phyloP scores from a whole-genome alignment of 1,284 basidiomycete genomes.

The Apiotrichum brassicae region DNA sequence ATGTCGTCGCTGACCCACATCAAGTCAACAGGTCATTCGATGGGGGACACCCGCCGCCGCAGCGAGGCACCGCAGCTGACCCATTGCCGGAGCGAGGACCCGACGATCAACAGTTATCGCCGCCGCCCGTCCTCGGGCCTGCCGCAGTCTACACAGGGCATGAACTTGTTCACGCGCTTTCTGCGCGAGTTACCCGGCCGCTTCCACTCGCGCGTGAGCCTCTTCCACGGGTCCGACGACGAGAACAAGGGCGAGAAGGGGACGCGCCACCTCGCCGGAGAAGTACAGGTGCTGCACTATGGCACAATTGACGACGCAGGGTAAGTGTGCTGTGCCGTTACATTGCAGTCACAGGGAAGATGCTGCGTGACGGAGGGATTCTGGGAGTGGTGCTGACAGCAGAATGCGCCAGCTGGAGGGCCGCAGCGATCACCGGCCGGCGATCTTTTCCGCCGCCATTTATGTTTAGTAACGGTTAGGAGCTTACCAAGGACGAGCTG shows the following conservation, averaged over 20 bases:
- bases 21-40: neutral
- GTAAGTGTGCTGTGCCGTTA: constrained; percentile 9
- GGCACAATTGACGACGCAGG: constrained; percentile 46
- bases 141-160: neutral
- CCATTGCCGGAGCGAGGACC: too few relatives aligned
- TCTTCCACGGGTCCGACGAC: constrained; percentile 9
- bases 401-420: constrained; percentile 45
- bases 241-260: neutral
- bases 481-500: too few relatives aligned
- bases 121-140: neutral
- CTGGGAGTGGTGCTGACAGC: neutral
- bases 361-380: too few relatives aligned
- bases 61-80: neutral
- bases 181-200: constrained; percentile 32
- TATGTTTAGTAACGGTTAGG: too few relatives aligned
- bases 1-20: neutral
- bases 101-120: too few relatives aligned
- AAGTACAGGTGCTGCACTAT: constrained; percentile 46
- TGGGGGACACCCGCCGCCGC: neutral
- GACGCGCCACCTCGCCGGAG: constrained; percentile 32
- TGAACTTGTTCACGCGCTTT: constrained; percentile 25
- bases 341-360: too few relatives aligned
- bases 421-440: constrained; percentile 44
- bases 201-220: constrained; percentile 21
- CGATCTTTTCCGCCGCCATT: constrained; percentile 44